phyloP scores from a whole-genome alignment of 2,329 filamentous ascomycete genomes.

The Diaporthe citrichinensis region DNA sequence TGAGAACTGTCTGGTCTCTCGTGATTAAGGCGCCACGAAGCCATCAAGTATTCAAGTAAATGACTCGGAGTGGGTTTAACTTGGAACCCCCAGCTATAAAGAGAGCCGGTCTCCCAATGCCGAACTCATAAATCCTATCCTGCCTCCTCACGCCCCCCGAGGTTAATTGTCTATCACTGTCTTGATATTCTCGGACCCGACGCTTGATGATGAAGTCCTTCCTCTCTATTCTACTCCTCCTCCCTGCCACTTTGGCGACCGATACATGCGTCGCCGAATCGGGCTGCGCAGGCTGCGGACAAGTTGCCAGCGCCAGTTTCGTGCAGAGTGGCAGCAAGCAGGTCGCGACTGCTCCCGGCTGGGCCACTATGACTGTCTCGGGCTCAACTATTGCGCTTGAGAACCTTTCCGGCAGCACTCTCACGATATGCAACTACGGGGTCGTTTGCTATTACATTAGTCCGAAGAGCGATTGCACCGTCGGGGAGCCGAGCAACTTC shows the following conservation, averaged over 20 bases:
- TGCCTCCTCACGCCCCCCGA: neutral
- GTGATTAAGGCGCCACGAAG: neutral
- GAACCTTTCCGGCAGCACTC: slow-evolving; percentile 14
- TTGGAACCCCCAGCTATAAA: neutral
- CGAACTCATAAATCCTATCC: neutral
- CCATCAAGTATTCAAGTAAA: neutral
- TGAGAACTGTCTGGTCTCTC: neutral
- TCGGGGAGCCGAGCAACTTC: neutral
- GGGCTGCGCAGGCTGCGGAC: slow-evolving; percentile 24
- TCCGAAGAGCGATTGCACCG: slow-evolving; percentile 1
- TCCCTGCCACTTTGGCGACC: neutral
- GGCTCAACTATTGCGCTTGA: neutral
- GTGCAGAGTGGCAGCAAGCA: neutral
- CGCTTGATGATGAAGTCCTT: neutral
- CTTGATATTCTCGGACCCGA: neutral
- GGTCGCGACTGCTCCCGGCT: slow-evolving; percentile 1
- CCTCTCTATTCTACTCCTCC: neutral
- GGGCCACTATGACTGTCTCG: slow-evolving; percentile 18
- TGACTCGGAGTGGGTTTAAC: neutral
- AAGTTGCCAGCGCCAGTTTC: neutral
- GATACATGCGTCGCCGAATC: slow-evolving; percentile 12
- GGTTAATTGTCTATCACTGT: neutral
- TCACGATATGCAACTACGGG: neutral
- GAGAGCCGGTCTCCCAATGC: neutral
- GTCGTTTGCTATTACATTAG: neutral